Evolutionary conservation across 768 basidiomycete species (phyloP), one percentile per base, ranked within the genome.

Genomic region (Clitopilus hobsonii): DNA sequence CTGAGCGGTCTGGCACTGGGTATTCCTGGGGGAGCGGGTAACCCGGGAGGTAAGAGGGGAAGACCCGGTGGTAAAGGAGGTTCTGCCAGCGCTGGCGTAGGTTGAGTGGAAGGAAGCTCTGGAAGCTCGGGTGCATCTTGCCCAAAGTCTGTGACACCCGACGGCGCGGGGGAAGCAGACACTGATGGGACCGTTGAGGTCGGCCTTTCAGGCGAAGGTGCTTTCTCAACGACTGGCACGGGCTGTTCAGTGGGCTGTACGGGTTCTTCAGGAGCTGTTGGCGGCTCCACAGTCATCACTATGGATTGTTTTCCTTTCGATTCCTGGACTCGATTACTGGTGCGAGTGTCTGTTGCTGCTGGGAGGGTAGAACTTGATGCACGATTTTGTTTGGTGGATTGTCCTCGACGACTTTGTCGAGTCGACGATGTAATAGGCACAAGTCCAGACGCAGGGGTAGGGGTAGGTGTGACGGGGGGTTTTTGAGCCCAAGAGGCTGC

Each of bases 401-500:
- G 41, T 3, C 41, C 41, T 5, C 41, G 5, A 45, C 41, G 41
- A 23, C 18, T 45, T 18, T 45, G 41, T 18, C 41, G 41, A 4
- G 18, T 45, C 22, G 41, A 65, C 22, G 68, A 60, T 6, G 69
- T 65, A 26, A 61, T 71, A 3, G 79, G 75, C 54, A 71, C 73
- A 18, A 10, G 8, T 36, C 60, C 53, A 18, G 83, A 73, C 8
- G n/a, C 41, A 4, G n/a, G 3, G 16, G 3, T 5, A 5, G 41
- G 41, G n/a, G 22, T 45, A 45, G n/a, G 41, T 58, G 60, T 63
- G 51, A 78, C 77, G 20, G 73, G 68, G 1, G 82, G 75, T 5
- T 79, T 80, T 45, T 78, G 75, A 13, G 78, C 84, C 85, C 85
- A 86, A 25, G 83, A 80, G 20, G 84, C 83, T 8, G 78, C 78